Percentiles rank a stretch among this genome's conserved stretches.
Evolutionary conservation across 495 filamentous ascomycete species (phyloP).

Genomic region (Aspergillus kassunensis): DNA sequence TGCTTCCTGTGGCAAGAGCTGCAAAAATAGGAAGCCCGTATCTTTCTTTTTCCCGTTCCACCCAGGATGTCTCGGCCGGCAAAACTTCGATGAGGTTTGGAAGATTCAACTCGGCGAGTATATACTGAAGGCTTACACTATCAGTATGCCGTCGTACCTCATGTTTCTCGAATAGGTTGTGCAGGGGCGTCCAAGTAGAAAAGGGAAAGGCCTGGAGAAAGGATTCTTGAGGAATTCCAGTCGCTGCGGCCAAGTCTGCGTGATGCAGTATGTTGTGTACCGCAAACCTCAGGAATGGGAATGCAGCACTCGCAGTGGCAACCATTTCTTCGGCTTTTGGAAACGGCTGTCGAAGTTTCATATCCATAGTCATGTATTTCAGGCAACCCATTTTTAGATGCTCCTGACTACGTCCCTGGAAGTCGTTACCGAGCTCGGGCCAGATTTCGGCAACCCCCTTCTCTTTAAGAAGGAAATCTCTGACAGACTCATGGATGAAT

Average conservation of each 20-base stretch:
- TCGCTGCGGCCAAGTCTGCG: conserved; percentile 31
- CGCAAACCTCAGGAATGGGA: conserved; percentile 46
- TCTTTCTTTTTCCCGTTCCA: no score
- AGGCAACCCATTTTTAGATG: conserved; percentile 33
- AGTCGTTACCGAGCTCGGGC: conserved; percentile 6
- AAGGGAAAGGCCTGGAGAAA: conserved; percentile 39
- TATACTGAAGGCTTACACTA: conserved; percentile 38
- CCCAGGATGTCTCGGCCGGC: no score
- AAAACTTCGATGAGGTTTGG: not conserved
- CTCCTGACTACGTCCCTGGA: conserved; percentile 25
- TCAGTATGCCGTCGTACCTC: conserved; percentile 28
- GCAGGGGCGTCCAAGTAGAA: conserved; percentile 30
- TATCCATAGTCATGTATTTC: conserved; percentile 17
- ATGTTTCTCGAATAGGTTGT: conserved; percentile 36
- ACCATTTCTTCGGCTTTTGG: not conserved
- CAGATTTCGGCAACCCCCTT: conserved; percentile 31
- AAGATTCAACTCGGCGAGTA: conserved; percentile 34
- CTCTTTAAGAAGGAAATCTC: conserved; percentile 29
- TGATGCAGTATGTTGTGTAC: conserved; percentile 40
- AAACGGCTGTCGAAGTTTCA: not conserved
- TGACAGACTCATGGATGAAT: conserved; percentile 49
- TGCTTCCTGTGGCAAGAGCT: no score
- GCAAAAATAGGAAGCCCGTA: no score
- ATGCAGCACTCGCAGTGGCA: not conserved
- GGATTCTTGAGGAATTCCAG: conserved; percentile 25